phyloP scores from a whole-genome alignment of 2,329 filamentous ascomycete genomes.

The Gaeumannomyces sp. region DNA sequence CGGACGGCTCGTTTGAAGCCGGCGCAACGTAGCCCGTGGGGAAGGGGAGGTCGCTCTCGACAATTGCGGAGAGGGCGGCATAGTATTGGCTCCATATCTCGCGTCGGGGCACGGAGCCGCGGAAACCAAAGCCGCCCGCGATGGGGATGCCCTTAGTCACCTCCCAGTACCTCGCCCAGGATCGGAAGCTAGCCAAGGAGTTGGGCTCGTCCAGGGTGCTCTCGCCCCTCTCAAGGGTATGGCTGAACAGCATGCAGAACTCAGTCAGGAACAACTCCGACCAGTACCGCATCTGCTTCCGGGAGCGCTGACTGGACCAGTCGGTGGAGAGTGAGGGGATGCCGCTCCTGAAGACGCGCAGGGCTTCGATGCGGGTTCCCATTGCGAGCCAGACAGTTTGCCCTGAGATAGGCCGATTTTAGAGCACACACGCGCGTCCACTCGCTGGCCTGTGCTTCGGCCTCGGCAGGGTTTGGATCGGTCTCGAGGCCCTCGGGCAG shows the following conservation, averaged over 20 bases:
- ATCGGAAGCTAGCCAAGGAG: conserved; percentile 51
- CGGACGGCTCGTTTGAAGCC: conserved; percentile 38
- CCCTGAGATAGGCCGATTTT: conserved; percentile 73
- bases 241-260: conserved; percentile 63
- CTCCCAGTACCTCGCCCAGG: conserved; percentile 68
- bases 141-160: conserved; percentile 36
- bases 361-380: conserved; percentile 50
- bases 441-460: conserved; percentile 51
- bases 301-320: conserved; percentile 44
- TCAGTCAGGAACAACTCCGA: conserved; percentile 71
- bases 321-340: conserved; percentile 54
- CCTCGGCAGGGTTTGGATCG: conserved; percentile 34
- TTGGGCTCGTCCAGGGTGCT: conserved; percentile 45
- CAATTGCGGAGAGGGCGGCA: conserved; percentile 65
- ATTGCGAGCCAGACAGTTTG: conserved; percentile 50
- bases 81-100: conserved; percentile 85
- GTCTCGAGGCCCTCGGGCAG: conserved; percentile 59
- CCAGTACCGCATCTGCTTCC: conserved; percentile 68
- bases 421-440: conserved; percentile 81
- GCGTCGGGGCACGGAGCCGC: conserved; percentile 54
- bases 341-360: conserved; percentile 60
- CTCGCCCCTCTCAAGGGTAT: conserved; percentile 46
- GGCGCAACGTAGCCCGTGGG: conserved; percentile 40
- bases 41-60: conserved; percentile 61
- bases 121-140: conserved; percentile 51